Evolutionary conservation across 108 stramenopile genomes (phyloP), one percentile per base, ranked within the genome.

Genomic region (Nitzschia sp.): DNA sequence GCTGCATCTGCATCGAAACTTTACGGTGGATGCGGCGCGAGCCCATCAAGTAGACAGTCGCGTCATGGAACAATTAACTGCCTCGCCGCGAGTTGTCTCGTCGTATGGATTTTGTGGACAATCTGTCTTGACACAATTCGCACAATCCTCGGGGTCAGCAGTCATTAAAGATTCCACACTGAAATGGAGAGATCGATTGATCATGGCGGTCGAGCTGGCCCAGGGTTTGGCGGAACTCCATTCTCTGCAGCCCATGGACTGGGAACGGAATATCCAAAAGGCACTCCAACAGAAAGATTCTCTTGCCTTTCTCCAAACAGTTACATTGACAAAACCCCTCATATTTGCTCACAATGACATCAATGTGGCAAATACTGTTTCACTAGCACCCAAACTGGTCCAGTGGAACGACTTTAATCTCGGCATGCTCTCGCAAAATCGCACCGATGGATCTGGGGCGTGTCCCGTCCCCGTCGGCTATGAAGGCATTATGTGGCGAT

Each of bases 351-450:
- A 80, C 36, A 53, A 80, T 59, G 86, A 87, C 47, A 65, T 87
- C 27, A 87, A 87, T 60, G 66, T 72, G 13, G 80, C 81, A 21
- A 88, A 88, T 60, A 66, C 70, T 24, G 63, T 84, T 15, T 59
- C 68, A 18, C 24, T 54, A 26, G 19, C 46, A 1, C 31, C 42
- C 25, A 64, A 76, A 6, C 56, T 46, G 1, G 35, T 86, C 6
- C 77, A 78, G 46, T 68, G 83, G 56, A 90, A 90, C 54, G 89
- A 90, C 66, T 90, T 90, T 57, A 90, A 90, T 53, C 70, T 86
- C 59, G 89, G 73, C 2, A 56, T 80, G 0, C 3, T 79, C 23
- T 27, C 79, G 36, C 53, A 70, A 38, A 59, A 85, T 57, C 21
- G 34, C 6, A 46, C 58, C 5, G 30, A 59, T 27, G 45, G 38